Base-by-base conservation (phyloP, 2,329 filamentous ascomycete genomes). In the Fusarium nanum region DNA sequence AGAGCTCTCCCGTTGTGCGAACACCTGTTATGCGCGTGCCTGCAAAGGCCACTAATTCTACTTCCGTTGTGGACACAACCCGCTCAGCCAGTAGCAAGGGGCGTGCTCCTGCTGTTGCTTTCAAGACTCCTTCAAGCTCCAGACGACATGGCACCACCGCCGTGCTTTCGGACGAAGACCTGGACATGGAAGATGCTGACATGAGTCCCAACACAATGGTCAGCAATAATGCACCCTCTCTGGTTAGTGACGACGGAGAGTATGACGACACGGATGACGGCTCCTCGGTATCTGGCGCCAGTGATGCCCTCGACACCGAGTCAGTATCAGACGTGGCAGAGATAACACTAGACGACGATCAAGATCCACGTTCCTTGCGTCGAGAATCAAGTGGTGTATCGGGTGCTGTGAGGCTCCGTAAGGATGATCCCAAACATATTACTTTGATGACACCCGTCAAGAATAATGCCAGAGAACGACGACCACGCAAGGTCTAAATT, bases 211-310 rank as follows among this genome's bases (percentile, higher is more conserved):
- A 89, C 73, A 91, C 90, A 1, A 81, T 90, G 46, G 85, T 90
- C 53, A 92, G 91, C 78, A 93, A 93, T 78, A 92, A 92, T 71
- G 91, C 92, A 11, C 92, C 92, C 23, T 93, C 91, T 73, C 85
- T 94, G 50, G 91, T 94, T 76, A 93, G 91, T 79, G 92, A 94
- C 79, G 91, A 93, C 76, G 91, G 91, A 73, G 92, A 93, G 76
- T 93, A 92, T 74, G 91, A 92, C 71, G 90, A 91, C 58, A 92
- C 90, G 3, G 89, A 91, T 60, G 88, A 89, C 63, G 86, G 84
- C 47, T 91, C 88, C 6, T 86, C 85, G 6, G 82, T 85, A 45
- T 90, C 88, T 7, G 88, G 88, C 27, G 82, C 82, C 56, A 87
- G 85, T 59, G 87, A 89, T 50, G 83, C 81, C 60, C 77, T 87